Evolutionary conservation across 805 yeast genomes (phyloP), one percentile per base, ranked within the genome.

Genomic region (Ogataea naganishii): DNA sequence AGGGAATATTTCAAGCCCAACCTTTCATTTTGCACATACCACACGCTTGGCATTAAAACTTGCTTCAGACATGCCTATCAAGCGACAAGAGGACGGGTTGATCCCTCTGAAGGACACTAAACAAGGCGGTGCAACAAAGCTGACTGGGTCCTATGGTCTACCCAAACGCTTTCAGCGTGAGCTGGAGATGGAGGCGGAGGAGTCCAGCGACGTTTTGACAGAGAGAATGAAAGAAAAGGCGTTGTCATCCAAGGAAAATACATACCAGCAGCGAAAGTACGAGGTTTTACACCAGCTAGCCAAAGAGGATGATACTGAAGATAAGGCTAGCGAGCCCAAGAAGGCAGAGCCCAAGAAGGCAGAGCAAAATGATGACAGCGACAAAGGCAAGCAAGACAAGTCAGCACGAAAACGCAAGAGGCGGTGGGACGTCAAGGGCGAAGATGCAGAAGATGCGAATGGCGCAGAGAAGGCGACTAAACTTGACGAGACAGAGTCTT

Each of bases 381-480:
- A 58, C 38, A 54, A 29, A 51, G 37, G 64, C 51, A 46, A 62
- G 47, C 47, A 44, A 35, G 32, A 36, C 23, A 24, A 18, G 24
- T 17, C 9, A 21, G 39, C 41, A 9, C 34, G 46, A 28, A 34
- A 43, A 21, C 32, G 44, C 18, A 58, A 60, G 37, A 53, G 60
- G 27, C 43, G 73, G 37, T 65, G 71, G 67, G 72, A 66, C 38
- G 70, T 66, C 1, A 49, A 56, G 2, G 60, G 58, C 4, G 60
- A 51, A 28, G 60, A 59, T 20, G 50, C 48, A 18, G 55, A 42
- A 18, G 31, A 33, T 11, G 31, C 35, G 14, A 32, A 27, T 5
- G 6, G 37, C 7, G 30, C 21, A 18, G 34, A 31, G 23, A 20
- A 49, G 34, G 30, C 47, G 3, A 14, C 27, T 3, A 18, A 14